These are phyloP conservation scores for Aleurites moluccanus DNA, from an alignment of 441 rosid species.

Conservation along the genomic window DNA sequence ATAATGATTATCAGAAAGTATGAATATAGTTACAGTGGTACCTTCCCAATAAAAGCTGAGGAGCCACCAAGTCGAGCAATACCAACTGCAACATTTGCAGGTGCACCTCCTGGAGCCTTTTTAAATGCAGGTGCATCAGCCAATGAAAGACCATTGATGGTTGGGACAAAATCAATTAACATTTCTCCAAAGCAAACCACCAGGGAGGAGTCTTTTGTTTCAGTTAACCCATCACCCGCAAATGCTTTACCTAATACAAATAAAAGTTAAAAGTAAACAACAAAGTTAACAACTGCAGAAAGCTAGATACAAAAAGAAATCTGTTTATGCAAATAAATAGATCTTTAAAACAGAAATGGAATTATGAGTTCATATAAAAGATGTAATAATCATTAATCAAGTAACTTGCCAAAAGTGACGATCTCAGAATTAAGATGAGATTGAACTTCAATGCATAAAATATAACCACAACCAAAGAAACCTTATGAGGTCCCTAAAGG, in stretches of 20 bases:
- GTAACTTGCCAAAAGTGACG: background rate
- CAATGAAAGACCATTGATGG: conserved; percentile 69
- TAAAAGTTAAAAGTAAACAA: background rate
- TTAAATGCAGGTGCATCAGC: conserved; percentile 90
- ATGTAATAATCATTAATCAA: background rate
- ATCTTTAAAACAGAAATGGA: background rate
- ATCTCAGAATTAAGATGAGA: background rate
- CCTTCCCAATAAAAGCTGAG: conserved; percentile 95
- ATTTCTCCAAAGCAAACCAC: conserved; percentile 96
- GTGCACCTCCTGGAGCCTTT: conserved; percentile 98
- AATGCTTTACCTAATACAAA: conserved; percentile 54
- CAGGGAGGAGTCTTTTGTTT: conserved; percentile 47
- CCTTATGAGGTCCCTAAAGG: background rate
- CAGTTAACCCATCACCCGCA: conserved; percentile 42
- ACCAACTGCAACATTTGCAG: conserved; percentile 98
- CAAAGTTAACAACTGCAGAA: too few relatives aligned
- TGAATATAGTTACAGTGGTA: conserved; percentile 19
- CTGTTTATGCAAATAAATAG: background rate
- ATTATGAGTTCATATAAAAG: background rate
- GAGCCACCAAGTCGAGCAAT: conserved; percentile 96
- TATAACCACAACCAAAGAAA: background rate
- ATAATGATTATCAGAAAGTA: background rate
- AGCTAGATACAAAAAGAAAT: background rate
- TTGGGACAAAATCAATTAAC: conserved; percentile 94
- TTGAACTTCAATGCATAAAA: background rate